Evolutionary conservation across 352 stramenopile species (phyloP).

Genomic region (Globisporangium megalacanthum): DNA sequence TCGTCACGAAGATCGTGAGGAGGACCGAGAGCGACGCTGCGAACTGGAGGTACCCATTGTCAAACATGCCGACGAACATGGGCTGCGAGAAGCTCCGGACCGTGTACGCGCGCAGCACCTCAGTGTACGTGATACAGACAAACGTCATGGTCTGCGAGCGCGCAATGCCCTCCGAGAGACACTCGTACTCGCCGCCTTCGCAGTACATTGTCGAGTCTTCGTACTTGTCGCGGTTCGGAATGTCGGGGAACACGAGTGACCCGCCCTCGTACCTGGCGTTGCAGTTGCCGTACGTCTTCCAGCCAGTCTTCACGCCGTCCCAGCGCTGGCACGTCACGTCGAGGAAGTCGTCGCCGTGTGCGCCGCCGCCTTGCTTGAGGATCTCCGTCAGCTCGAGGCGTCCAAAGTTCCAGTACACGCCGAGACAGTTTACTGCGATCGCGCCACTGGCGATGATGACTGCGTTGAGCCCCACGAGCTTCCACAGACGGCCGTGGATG

Average conservation of each 20-base stretch:
- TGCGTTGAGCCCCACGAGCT: slow-evolving; percentile 50
- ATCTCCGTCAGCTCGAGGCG: slow-evolving; percentile 42
- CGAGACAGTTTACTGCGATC: slow-evolving; percentile 44
- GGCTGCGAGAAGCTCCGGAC: slow-evolving; percentile 64
- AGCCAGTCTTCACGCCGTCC: slow-evolving; percentile 38
- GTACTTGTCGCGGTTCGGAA: slow-evolving; percentile 17
- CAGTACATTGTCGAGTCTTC: slow-evolving; percentile 43
- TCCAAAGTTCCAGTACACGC: slow-evolving; percentile 72
- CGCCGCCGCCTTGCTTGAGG: slow-evolving; percentile 34
- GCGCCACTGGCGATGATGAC: slow-evolving; percentile 38
- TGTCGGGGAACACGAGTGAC: slow-evolving; percentile 45
- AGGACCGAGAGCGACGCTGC: slow-evolving; percentile 38
- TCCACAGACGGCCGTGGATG: slow-evolving; percentile 57
- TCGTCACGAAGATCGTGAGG: slow-evolving; percentile 40
- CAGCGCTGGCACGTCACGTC: slow-evolving; percentile 53
- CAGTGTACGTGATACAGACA: slow-evolving; percentile 53
- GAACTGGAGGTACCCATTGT: slow-evolving; percentile 60
- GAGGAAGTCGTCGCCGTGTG: slow-evolving; percentile 33
- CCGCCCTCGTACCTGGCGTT: slow-evolving; percentile 29
- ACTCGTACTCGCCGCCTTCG: slow-evolving; percentile 54
- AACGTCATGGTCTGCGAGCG: slow-evolving; percentile 76
- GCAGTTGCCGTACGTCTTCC: slow-evolving; percentile 54
- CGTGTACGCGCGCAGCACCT: slow-evolving; percentile 73
- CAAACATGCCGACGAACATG: slow-evolving; percentile 53
- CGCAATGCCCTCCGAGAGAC: slow-evolving; percentile 45